Evolutionary conservation across 2,329 filamentous ascomycete genomes (phyloP).

Genomic region (Tolypocladium amazonense): DNA sequence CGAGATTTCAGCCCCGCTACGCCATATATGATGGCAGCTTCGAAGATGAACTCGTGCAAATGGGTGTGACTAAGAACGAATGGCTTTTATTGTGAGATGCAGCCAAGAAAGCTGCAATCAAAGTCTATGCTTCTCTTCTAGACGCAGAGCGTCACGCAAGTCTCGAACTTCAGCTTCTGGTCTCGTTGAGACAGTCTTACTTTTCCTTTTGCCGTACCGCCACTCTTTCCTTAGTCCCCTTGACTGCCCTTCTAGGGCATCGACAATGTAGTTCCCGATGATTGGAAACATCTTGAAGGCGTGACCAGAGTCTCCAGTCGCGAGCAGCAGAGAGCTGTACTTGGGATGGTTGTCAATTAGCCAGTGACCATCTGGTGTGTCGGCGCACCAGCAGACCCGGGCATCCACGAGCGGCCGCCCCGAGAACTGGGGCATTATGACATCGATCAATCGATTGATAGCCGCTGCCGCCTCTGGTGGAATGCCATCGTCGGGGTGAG

Average conservation of each 20-base stretch:
- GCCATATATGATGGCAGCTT: too few relatives aligned
- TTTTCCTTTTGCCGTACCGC: not conserved
- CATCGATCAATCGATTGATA: not conserved
- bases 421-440: constrained; percentile 8
- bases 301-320: constrained; percentile 14
- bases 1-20: too few relatives aligned
- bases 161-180: not conserved
- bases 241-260: not conserved
- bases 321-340: constrained; percentile 8
- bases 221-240: not conserved
- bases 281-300: constrained; percentile 17
- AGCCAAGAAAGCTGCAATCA: not conserved
- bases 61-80: too few relatives aligned
- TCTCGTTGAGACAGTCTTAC: not conserved
- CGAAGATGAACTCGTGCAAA: too few relatives aligned
- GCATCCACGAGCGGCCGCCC: constrained; percentile 11
- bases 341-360: constrained; percentile 11
- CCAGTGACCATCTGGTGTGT: constrained; percentile 14
- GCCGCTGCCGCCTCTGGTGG: not conserved
- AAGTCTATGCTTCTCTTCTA: not conserved
- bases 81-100: too few relatives aligned
- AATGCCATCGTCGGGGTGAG: not conserved
- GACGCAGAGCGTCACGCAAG: not conserved
- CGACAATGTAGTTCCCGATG: constrained; percentile 11
- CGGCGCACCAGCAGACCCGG: constrained; percentile 15